A percentile compares a stretch with the other conserved stretches of the same genome.
Evolutionary conservation across 192 early-diverging fungal species (phyloP).

Genomic region (Dispira simplex): DNA sequence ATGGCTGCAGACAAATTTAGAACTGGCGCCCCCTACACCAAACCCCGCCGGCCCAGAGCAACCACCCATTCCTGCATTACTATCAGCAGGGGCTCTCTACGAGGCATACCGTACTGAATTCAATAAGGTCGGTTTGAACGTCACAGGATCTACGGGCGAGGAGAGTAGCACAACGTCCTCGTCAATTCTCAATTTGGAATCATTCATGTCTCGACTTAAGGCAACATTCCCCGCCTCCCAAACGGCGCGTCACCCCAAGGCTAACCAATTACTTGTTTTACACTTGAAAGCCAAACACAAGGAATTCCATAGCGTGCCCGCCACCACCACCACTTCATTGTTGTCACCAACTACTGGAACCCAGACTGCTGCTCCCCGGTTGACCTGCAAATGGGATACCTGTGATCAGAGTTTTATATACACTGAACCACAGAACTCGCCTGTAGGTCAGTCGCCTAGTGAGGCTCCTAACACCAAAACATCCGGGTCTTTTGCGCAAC

Average conservation of each 20-base stretch:
- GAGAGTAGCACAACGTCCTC: background rate
- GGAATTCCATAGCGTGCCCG: too few relatives aligned
- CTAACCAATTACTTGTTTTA: too few relatives aligned
- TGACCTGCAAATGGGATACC: too few relatives aligned
- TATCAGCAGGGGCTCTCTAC: background rate
- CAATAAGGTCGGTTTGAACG: background rate
- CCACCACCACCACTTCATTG: background rate
- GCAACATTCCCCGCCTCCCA: background rate
- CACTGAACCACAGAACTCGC: too few relatives aligned
- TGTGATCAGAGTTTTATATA: too few relatives aligned
- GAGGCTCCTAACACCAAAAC: too few relatives aligned
- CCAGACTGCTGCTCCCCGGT: too few relatives aligned
- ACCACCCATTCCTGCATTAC: background rate
- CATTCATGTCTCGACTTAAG: background rate
- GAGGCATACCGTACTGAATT: background rate
- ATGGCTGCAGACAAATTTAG: slow-evolving; percentile 5
- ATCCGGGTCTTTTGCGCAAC: too few relatives aligned
- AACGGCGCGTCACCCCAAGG: slow-evolving; percentile 2
- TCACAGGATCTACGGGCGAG: background rate
- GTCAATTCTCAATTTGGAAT: background rate
- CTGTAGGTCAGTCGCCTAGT: too few relatives aligned
- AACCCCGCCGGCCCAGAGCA: slow-evolving; percentile 8
- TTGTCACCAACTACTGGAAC: too few relatives aligned
- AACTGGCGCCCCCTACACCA: background rate
- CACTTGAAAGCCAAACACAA: too few relatives aligned